Percentiles rank a stretch among this genome's conserved stretches.
Evolutionary conservation across 768 basidiomycete genomes (phyloP).

Genomic region (Hemileccinum impolitum): DNA sequence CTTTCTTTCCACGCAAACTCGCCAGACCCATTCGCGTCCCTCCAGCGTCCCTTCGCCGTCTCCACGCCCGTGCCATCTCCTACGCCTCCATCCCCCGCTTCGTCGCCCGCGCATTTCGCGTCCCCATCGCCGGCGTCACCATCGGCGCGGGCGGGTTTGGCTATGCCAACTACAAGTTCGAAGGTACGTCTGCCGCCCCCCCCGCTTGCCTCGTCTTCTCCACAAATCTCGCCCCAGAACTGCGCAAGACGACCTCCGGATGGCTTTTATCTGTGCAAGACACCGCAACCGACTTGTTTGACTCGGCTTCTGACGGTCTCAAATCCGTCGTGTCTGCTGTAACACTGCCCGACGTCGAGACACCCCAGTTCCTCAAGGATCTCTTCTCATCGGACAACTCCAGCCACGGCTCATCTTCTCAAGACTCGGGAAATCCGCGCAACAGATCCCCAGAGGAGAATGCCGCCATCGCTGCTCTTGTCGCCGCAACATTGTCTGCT

Average conservation of each 20-base stretch:
- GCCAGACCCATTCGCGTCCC: background rate
- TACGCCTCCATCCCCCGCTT: constrained; percentile 89
- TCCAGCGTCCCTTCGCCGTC: constrained; percentile 39
- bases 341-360: constrained; percentile 52
- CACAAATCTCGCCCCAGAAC: constrained; percentile 44
- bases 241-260: constrained; percentile 62
- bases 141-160: constrained; percentile 89
- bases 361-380: constrained; percentile 69
- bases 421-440: constrained; percentile 34
- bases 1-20: background rate
- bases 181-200: constrained; percentile 53
- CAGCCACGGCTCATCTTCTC: constrained; percentile 23
- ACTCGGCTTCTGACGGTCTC: constrained; percentile 67
- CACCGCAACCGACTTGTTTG: constrained; percentile 56
- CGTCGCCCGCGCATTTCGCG: constrained; percentile 80
- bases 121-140: constrained; percentile 85
- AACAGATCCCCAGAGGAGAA: constrained; percentile 51
- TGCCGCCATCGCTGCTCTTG: constrained; percentile 66
- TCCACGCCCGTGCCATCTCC: constrained; percentile 74
- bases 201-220: background rate
- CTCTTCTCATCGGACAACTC: constrained; percentile 39
- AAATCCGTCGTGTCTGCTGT: constrained; percentile 62
- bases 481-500: constrained; percentile 76
- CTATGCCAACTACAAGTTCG: constrained; percentile 96
- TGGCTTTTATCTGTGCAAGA: constrained; percentile 69